Evolutionary conservation across 768 basidiomycete species (phyloP), one percentile per base, ranked within the genome.

Genomic region (Suillus occidentalis): DNA sequence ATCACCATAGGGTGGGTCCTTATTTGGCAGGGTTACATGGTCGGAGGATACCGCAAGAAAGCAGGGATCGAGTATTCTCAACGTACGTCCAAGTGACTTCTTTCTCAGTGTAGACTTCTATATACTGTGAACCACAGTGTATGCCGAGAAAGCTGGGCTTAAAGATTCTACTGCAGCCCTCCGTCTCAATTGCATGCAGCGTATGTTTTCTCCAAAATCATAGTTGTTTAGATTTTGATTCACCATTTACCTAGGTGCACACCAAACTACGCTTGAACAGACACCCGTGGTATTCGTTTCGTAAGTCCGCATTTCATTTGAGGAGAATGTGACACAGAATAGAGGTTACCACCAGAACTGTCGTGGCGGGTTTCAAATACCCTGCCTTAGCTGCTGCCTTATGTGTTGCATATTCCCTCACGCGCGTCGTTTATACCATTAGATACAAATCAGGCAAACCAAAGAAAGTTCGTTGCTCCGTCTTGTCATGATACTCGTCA

Each of bases 111-210:
- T 55, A n/a, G 42, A 1, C 36, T 63, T 9, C 40, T 8, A 18
- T 9, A 18, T 39, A 53, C 10, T 12, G 36, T 18, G 25, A 57
- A 16, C 8, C 50, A n/a, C 62, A 91, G 88, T 85, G 58, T 92
- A 92, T 66, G 91, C 90, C 4, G 89, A 91, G 43, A 85, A 87
- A 71, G 80, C 82, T 4, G 81, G 90, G 66, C 83, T 75, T 20
- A 85, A 81, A 25, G 79, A 79, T 0, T 86, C 80, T 18, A 72
- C 70, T 31, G 83, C 81, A 49, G 91, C 89, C 0, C 63, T 78
- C 60, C 67, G 81, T 62, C 92, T 90, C 80, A 92, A 92, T 73
- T 92, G 90, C 72, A 82, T 83, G 40, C 90, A 92, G 70, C 87
- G 90, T 88, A 66, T 63, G 84, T 72, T 20, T 53, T 57, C 20